These are phyloP conservation scores for Salvia sclarea DNA, from an alignment of 305 asterid species.

Conservation along the genomic window DNA sequence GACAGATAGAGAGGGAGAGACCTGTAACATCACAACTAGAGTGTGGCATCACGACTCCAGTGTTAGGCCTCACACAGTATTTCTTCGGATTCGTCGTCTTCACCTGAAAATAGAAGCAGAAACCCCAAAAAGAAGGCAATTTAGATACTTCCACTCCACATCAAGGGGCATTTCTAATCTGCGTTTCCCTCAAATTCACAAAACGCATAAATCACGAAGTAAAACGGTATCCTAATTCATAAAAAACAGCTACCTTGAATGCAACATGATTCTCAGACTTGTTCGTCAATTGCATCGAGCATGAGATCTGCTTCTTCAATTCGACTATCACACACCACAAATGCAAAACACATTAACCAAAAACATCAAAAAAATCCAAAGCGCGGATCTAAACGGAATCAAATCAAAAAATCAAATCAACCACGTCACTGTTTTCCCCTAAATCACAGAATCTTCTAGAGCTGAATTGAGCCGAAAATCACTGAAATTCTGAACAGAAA, in stretches of 20 bases:
- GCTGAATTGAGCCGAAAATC: neutral
- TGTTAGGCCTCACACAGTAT: constrained; percentile 80
- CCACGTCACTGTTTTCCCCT: constrained; percentile 9
- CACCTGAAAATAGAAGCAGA: constrained; percentile 46
- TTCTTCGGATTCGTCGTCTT: constrained; percentile 81
- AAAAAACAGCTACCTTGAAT: constrained; percentile 63
- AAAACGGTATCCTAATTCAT: constrained; percentile 2
- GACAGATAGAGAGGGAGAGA: constrained; percentile 24
- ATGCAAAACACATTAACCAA: constrained; percentile 14
- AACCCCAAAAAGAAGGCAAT: constrained; percentile 1
- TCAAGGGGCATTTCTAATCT: constrained; percentile 3
- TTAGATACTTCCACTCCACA: constrained; percentile 27
- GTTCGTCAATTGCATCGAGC: constrained; percentile 71
- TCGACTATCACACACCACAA: constrained; percentile 54
- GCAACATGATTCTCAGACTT: constrained; percentile 70
- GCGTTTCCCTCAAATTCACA: constrained; percentile 18
- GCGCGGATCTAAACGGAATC: constrained; percentile 34
- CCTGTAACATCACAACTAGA: constrained; percentile 61
- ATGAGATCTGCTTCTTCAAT: constrained; percentile 83
- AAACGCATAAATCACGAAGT: neutral
- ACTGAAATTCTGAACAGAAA: neutral
- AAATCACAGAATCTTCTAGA: constrained; percentile 25
- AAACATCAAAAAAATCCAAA: constrained; percentile 27
- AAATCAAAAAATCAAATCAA: constrained; percentile 28
- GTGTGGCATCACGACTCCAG: constrained; percentile 66